These are phyloP conservation scores for Amaranthus tricolor DNA, from an alignment of 179 eudicot species.

Conservation along the genomic window DNA sequence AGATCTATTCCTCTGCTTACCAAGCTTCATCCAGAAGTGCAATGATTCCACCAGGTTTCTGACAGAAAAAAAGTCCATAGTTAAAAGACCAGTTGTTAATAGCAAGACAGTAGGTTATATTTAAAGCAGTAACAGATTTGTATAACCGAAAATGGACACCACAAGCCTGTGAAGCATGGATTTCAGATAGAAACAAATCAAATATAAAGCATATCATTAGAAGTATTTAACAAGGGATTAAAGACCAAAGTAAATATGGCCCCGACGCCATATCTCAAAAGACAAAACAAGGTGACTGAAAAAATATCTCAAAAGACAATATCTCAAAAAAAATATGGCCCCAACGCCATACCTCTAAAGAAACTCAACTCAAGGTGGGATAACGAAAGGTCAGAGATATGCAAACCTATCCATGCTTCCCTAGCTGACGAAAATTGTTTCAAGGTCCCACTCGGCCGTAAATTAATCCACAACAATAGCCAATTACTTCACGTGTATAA, in stretches of 20 bases:
- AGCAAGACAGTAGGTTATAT: neutral
- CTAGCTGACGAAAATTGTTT: neutral
- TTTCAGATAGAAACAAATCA: neutral
- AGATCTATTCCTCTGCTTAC: slow-evolving; percentile 40
- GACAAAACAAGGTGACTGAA: neutral
- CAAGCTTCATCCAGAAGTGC: slow-evolving; percentile 98
- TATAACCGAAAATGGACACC: neutral
- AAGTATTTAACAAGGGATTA: neutral
- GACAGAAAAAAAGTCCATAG: slow-evolving; percentile 26
- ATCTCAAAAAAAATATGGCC: neutral
- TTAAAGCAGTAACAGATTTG: neutral
- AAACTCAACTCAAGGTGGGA: neutral
- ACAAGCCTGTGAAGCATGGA: neutral
- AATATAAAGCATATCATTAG: neutral
- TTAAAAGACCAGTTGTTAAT: neutral
- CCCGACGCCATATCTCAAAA: too few species aligned
- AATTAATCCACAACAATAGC: neutral
- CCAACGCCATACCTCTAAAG: neutral
- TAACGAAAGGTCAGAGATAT: neutral
- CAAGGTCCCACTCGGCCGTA: neutral
- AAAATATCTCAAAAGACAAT: neutral
- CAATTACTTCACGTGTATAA: neutral
- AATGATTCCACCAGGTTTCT: slow-evolving; percentile 98
- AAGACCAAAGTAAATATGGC: neutral
- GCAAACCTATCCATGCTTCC: too few species aligned